Base-by-base conservation (phyloP, 805 yeast species). In the Zygosaccharomyces bailii region DNA sequence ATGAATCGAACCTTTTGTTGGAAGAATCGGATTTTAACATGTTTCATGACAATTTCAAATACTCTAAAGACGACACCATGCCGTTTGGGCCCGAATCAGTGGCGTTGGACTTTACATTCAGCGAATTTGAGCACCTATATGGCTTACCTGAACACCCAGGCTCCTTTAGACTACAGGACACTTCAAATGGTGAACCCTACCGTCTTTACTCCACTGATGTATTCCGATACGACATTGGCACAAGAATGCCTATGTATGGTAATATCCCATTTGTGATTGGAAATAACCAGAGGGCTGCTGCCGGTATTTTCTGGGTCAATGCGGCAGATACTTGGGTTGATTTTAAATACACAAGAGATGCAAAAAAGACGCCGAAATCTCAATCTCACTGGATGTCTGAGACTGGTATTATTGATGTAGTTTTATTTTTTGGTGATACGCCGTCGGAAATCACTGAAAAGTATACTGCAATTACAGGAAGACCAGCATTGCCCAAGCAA, bases 111-210 rank as follows among this genome's bases (percentile, higher is more conserved):
- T 74, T 88, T 47, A 66, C 78, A 0, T 82, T 93, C 52, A 59
- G 66, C 2, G 81, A 79, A 0, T 82, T 73, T 53, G 61, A 70
- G 4, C 74, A 83, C 56, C 85, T 87, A 1, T 93, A 78, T 62
- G 99, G 99, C n/a, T 84, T 93, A 34, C 98, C 99, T 0, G 99
- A 93, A 64, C 99, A 93, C 59, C 91, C 98, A 0, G 96, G 87
- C 54, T 70, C 84, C 1, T 66, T 93, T 39, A 72, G 82, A 14
- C 69, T 93, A 52, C 79, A 80, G 44, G 91, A 86, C 52, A 90
- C 98, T 0, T 43, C 63, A 2, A 53, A 49, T 2, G 50, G 57
- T 1, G 85, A 82, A 43, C 98, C 98, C 2, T 93, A 93, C 64
- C 74, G 99, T 35, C 69, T 93, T 34, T 93, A 69, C 71, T 91